A percentile compares a stretch with the other conserved stretches of the same genome.
phyloP scores from a whole-genome alignment of 331 rosid genomes.

The Acacia pycnantha region DNA sequence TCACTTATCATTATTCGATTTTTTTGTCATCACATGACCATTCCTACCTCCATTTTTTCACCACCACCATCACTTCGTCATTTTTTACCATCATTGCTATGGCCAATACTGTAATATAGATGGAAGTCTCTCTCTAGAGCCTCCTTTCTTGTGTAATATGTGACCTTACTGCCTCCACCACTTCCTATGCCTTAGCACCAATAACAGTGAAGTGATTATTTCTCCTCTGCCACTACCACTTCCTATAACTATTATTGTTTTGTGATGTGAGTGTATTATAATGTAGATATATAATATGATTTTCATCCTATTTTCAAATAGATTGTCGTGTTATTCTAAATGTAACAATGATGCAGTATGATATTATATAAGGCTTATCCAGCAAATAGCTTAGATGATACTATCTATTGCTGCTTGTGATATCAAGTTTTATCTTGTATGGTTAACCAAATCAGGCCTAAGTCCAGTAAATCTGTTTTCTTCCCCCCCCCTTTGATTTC shows the following conservation, averaged over 20 bases:
- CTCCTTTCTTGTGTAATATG: no score
- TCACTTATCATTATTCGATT: no score
- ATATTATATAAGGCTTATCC: neutral
- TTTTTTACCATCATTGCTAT: no score
- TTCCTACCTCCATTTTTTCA: no score
- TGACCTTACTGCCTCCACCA: no score
- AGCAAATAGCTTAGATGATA: neutral
- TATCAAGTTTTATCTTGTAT: neutral
- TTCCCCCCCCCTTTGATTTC: constrained; percentile 25
- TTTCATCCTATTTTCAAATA: neutral
- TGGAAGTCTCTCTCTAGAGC: no score
- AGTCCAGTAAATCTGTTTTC: constrained; percentile 9
- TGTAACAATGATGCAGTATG: neutral
- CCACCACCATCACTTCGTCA: no score
- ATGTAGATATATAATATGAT: neutral
- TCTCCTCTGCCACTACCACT: neutral
- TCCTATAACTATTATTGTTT: neutral
- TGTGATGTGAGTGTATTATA: neutral
- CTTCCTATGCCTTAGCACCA: neutral
- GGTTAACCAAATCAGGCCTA: neutral
- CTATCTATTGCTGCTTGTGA: neutral
- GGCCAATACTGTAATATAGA: no score
- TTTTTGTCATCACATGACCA: no score
- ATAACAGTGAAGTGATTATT: neutral
- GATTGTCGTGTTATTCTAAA: neutral